A percentile compares a stretch with the other conserved stretches of the same genome.
These are phyloP conservation scores for Kitagawia praeruptora DNA, from an alignment of 129 eudicot genomes.

Conservation along the genomic window DNA sequence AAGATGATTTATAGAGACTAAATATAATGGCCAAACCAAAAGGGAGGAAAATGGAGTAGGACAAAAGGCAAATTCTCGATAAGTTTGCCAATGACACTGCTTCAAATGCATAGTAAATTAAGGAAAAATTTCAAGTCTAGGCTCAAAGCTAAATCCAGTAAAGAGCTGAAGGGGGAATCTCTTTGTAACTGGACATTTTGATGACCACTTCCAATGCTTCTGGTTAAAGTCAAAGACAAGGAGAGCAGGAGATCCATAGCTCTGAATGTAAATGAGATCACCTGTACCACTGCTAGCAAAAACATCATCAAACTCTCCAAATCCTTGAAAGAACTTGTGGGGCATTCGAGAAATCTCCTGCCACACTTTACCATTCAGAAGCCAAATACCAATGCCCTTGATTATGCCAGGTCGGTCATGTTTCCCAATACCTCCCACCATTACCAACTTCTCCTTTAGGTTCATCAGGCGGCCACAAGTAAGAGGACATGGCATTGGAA, in stretches of 20 bases:
- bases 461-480: conserved; percentile 97
- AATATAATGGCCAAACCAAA: conserved; percentile 5
- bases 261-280: conserved; percentile 78
- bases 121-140: conserved; percentile 74
- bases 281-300: conserved; percentile 91
- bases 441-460: conserved; percentile 57
- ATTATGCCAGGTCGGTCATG: conserved; percentile 81
- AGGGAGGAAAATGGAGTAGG: neutral
- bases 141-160: conserved; percentile 94
- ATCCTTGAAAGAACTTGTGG: conserved; percentile 80
- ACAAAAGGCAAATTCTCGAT: neutral
- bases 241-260: conserved; percentile 89
- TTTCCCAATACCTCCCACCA: conserved; percentile 98
- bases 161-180: conserved; percentile 94
- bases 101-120: conserved; percentile 11
- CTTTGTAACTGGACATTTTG: conserved; percentile 82
- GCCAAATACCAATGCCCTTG: conserved; percentile 91
- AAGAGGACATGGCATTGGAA: conserved; percentile 73
- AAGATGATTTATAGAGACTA: conserved; percentile 2
- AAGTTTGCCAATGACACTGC: neutral
- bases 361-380: conserved; percentile 69
- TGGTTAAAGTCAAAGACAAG: conserved; percentile 55
- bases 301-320: conserved; percentile 96
- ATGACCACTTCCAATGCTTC: conserved; percentile 91
- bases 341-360: conserved; percentile 86